Evolutionary conservation across 176 grass and related monocot genomes (phyloP), one percentile per base, ranked within the genome.

Genomic region (Puccinellia tenuiflora): DNA sequence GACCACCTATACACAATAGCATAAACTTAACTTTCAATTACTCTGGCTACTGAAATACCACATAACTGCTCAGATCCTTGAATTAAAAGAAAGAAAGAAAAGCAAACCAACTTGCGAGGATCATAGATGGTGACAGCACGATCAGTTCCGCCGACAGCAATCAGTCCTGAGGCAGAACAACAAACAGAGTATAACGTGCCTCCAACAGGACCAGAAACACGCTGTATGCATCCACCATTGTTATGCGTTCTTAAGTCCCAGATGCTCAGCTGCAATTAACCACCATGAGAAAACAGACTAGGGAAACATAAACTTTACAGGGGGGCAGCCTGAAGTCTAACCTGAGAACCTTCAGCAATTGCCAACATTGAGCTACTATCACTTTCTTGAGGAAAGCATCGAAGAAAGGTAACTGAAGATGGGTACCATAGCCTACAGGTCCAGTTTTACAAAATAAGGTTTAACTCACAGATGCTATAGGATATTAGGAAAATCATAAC

Each of bases 321-420:
- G 21, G 21, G 10, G 31, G 51, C 26, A 13, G 30, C 43, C 37
- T 57, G n/a, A 35, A 90, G n/a, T 61, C 39, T 69, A 85, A 98
- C 96, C 92, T 98, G 96, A 85, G 96, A 93, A 62, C 91, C 93
- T 92, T 95, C 93, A 78, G 96, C 88, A 78, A 93, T 82, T 87
- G 89, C 83, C 77, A 96, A 85, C 63, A 96, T 53, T 9, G 96
- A 86, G 40, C 81, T 75, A 56, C 71, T 80, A 48, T 80, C 91
- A 75, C 86, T 91, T 18, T 74, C 83, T 84, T 86, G 86, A 65
- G 77, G 70, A 45, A 80, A 88, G 74, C 78, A 91, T 47, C 73
- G 89, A 68, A 90, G 4, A 86, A 90, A 96, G 71, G 60, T 87
- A 76, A 96, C 77, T 81, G 89, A 93, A 90, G 91, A 90, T 90